Evolutionary conservation across 176 grass and related monocot species (phyloP).

Genomic region (Oropetium thomaeum): DNA sequence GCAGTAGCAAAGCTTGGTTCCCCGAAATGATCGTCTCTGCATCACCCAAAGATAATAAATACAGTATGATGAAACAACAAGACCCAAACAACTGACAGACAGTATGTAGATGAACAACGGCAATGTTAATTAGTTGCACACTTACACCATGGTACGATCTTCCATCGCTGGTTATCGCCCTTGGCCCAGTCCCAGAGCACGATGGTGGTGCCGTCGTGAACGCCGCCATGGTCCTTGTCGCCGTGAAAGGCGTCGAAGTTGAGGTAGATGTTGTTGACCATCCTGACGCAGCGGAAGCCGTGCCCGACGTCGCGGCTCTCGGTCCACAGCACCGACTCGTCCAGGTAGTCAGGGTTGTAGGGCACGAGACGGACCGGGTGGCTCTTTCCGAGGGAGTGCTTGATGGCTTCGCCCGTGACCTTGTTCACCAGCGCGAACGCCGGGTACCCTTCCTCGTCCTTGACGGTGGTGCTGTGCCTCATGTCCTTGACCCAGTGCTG

Average conservation of each 20-base stretch:
- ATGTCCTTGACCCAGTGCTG: conserved; percentile 96
- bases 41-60: too few species aligned
- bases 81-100: too few species aligned
- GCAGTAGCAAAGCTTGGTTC: too few species aligned
- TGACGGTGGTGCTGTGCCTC: conserved; percentile 68
- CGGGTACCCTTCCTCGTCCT: conserved; percentile 72
- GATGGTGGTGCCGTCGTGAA: conserved; percentile 58
- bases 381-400: conserved; percentile 69
- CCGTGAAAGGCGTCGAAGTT: conserved; percentile 76
- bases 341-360: conserved; percentile 44
- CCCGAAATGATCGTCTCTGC: too few species aligned
- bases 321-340: conserved; percentile 75
- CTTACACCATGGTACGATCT: conserved; percentile 56
- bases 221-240: conserved; percentile 72
- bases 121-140: too few species aligned
- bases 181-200: conserved; percentile 74
- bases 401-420: conserved; percentile 76
- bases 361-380: conserved; percentile 59
- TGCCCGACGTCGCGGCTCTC: conserved; percentile 68
- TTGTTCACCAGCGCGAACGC: conserved; percentile 76
- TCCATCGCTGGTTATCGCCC: conserved; percentile 73
- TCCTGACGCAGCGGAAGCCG: conserved; percentile 70
- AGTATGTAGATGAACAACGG: too few species aligned
- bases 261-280: conserved; percentile 72
- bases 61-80: too few species aligned